Evolutionary conservation across 805 yeast species (phyloP), one percentile per base, ranked within the genome.

Genomic region (Lipomyces kockii): DNA sequence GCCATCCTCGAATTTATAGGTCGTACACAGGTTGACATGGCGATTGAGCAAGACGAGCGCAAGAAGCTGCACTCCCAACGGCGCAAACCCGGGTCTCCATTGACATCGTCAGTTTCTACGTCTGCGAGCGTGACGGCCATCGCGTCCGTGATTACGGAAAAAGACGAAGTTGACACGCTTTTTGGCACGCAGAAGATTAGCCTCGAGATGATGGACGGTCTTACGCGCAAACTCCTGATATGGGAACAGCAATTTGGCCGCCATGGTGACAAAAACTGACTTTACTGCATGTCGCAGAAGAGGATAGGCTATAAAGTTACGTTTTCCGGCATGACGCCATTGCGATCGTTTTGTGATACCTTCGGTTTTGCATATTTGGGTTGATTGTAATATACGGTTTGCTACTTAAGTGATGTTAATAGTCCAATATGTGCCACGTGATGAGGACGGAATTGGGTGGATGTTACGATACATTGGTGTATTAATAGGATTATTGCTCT

Each of bases 1-100:
- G 96, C 97, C 1, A 94, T 94, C 25, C 80, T 94, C 73, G 98
- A 95, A 78, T 95, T 93, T 83, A 85, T 94, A 32, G 91, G 93
- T 12, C 83, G 97, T 62, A 90, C 96, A 1, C 97, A 92, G 77
- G 78, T 88, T 69, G 98, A 94, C 75, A 80, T 94, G 68, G 88
- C 89, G 58, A 85, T 85, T 62, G 97, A 92, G 73, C 88, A 88
- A 71, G 80, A 83, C n/a, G 85, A 83, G 55, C 86, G 87, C 63
- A 81, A 79, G 35, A 83, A 81, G 65, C 75, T 87, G 62, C 79
- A 85, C 32, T 80, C 80, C 64, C 65, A 65, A 56, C 65, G 80
- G 80, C 63, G 73, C 39, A 22, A n/a, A 14, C 60, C 37, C 14
- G 43, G 27, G 6, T 35, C 63, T 8, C 4, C 27, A 6, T 17